Evolutionary conservation across 2,329 filamentous ascomycete species (phyloP).

Genomic region (Hypoxylon sp.): DNA sequence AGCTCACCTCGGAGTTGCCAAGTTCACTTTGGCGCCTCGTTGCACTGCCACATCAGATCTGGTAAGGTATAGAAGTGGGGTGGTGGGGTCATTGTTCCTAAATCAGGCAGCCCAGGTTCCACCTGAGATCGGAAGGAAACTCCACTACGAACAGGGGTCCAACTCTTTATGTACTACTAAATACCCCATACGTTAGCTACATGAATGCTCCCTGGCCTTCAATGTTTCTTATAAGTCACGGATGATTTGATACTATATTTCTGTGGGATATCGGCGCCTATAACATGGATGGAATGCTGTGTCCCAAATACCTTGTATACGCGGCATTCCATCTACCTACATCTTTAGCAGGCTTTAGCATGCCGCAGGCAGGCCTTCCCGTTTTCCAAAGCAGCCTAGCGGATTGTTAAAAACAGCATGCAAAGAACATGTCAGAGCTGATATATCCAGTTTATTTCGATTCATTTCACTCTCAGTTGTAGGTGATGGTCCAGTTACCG

Average conservation of each 20-base stretch:
- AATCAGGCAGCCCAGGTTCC: not conserved
- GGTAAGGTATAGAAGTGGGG: not conserved
- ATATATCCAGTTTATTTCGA: not conserved
- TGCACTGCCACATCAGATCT: constrained; percentile 14
- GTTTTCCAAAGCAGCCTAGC: not conserved
- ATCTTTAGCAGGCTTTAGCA: no score
- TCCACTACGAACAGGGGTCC: no score
- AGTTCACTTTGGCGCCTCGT: constrained; percentile 3
- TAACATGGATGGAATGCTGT: not conserved
- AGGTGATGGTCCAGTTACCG: constrained; percentile 42
- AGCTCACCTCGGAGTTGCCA: constrained; percentile 11
- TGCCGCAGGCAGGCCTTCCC: no score
- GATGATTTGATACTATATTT: not conserved
- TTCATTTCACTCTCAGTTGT: constrained; percentile 13
- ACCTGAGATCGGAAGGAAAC: not conserved
- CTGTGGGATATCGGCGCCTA: not conserved
- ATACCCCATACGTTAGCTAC: not conserved
- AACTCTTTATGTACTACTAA: no score
- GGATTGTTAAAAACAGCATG: not conserved
- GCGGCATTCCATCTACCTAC: constrained; percentile 8
- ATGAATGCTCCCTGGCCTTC: not conserved
- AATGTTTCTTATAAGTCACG: not conserved
- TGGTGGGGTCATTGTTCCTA: no score
- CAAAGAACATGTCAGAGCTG: no score
- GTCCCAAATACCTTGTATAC: not conserved